Conservation (phyloP, 1,139 yeast genomes). For the Scheffersomyces parashehatae region DNA sequence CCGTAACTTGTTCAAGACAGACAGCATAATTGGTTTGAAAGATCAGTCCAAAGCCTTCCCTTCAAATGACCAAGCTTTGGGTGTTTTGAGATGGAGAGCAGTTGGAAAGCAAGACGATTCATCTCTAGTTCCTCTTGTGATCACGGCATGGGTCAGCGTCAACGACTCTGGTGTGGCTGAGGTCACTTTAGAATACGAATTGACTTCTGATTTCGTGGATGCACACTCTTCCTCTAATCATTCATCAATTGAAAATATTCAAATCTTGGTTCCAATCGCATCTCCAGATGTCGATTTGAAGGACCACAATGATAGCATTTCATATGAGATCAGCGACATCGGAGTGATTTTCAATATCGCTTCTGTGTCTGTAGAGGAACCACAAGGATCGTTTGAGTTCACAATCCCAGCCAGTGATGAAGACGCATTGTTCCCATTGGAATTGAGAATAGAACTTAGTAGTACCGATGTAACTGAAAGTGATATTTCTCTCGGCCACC, state of each 20-base stretch:
- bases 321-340: conserved; percentile 53
- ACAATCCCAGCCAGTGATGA: conserved; percentile 74
- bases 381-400: conserved; percentile 80
- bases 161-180: conserved; percentile 60
- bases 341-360: conserved; percentile 62
- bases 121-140: conserved; percentile 64
- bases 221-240: conserved; percentile 25
- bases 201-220: conserved; percentile 42
- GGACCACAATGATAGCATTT: conserved; percentile 44
- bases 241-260: conserved; percentile 54
- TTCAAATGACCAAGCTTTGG: conserved; percentile 82
- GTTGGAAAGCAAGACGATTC: conserved; percentile 61
- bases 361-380: conserved; percentile 48
- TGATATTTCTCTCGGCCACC: conserved; percentile 43
- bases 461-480: conserved; percentile 38
- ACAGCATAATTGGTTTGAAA: conserved; percentile 67
- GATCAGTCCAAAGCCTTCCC: conserved; percentile 84
- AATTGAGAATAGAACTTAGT: conserved; percentile 49
- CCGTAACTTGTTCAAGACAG: conserved; percentile 61
- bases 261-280: conserved; percentile 65
- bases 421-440: conserved; percentile 88
- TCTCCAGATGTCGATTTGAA: conserved; percentile 58
- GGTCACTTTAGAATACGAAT: conserved; percentile 87
- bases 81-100: conserved; percentile 89
- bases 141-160: conserved; percentile 84